phyloP scores from a whole-genome alignment of 2,329 filamentous ascomycete genomes.

The Chaetomium olivaceum region DNA sequence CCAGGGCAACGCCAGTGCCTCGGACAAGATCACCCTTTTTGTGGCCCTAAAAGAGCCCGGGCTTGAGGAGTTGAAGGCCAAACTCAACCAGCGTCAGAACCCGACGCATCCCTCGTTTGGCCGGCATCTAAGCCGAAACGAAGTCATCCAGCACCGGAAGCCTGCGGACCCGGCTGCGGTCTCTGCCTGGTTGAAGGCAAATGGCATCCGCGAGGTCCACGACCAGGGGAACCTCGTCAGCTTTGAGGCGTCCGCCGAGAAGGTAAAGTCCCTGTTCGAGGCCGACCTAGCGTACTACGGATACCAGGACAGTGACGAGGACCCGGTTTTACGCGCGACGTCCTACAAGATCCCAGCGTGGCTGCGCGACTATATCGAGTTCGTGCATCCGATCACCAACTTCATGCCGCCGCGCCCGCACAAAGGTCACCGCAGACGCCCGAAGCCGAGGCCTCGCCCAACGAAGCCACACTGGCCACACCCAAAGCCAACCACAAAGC shows the following conservation, averaged over 20 bases:
- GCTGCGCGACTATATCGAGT: conserved; percentile 44
- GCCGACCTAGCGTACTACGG: conserved; percentile 46
- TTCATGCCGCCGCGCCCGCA: conserved; percentile 48
- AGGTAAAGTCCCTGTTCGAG: conserved; percentile 45
- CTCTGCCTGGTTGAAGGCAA: conserved; percentile 44
- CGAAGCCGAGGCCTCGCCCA: conserved; percentile 3
- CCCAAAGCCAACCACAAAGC: neutral
- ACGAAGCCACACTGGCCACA: neutral
- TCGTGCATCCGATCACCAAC: conserved; percentile 51
- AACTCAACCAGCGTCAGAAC: conserved; percentile 32
- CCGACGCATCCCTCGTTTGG: conserved; percentile 31
- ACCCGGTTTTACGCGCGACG: conserved; percentile 45
- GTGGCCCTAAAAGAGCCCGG: conserved; percentile 37
- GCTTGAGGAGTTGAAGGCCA: conserved; percentile 36
- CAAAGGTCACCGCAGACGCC: neutral
- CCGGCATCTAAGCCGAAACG: conserved; percentile 40
- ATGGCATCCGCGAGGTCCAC: conserved; percentile 40
- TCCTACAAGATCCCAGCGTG: conserved; percentile 47
- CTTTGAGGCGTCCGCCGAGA: conserved; percentile 44
- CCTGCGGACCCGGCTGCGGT: conserved; percentile 42
- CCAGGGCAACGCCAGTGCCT: conserved; percentile 30
- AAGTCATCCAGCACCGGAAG: conserved; percentile 42
- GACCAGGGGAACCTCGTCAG: conserved; percentile 46
- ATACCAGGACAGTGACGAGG: conserved; percentile 38
- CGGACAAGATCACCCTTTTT: conserved; percentile 35